A percentile compares a stretch with the other conserved stretches of the same genome.
phyloP scores from a whole-genome alignment of 1,284 basidiomycete genomes.

The Volvariella surrecta region DNA sequence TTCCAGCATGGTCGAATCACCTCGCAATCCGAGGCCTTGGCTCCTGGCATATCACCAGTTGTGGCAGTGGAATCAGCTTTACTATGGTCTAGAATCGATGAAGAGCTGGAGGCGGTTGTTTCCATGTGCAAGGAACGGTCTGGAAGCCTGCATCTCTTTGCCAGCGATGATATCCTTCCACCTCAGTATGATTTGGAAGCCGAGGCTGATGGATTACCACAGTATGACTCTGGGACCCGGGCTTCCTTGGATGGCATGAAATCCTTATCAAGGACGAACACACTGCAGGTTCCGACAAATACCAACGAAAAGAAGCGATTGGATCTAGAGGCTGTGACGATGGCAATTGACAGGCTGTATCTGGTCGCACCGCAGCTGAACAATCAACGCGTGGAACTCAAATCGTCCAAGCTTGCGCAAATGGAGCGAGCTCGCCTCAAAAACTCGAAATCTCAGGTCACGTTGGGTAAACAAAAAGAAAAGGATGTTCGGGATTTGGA shows the following conservation, averaged over 20 bases:
- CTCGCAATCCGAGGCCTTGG: constrained; percentile 23
- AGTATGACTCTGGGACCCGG: constrained; percentile 40
- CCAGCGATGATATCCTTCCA: constrained; percentile 37
- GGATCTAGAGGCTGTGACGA: constrained; percentile 76
- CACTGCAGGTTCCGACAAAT: constrained; percentile 13
- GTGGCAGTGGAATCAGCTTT: constrained; percentile 55
- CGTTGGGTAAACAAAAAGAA: constrained; percentile 40
- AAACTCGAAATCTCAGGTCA: constrained; percentile 14
- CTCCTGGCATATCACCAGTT: constrained; percentile 34
- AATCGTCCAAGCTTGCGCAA: constrained; percentile 52
- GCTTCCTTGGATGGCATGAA: constrained; percentile 27
- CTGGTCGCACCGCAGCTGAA: constrained; percentile 75
- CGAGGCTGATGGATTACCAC: constrained; percentile 41
- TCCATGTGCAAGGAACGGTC: constrained; percentile 54
- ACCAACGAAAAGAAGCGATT: constrained; percentile 67
- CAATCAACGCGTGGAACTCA: constrained; percentile 81
- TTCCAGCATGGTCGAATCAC: constrained; percentile 48
- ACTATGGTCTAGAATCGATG: constrained; percentile 68
- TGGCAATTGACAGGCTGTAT: constrained; percentile 83
- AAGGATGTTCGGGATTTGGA: constrained; percentile 53
- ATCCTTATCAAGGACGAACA: constrained; percentile 13
- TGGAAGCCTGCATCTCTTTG: constrained; percentile 23
- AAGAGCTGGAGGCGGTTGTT: constrained; percentile 62
- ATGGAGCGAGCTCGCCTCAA: constrained; percentile 52
- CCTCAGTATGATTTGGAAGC: constrained; percentile 60